Evolutionary conservation across 306 rosid genomes (phyloP).

Genomic region (Lablab purpureus): DNA sequence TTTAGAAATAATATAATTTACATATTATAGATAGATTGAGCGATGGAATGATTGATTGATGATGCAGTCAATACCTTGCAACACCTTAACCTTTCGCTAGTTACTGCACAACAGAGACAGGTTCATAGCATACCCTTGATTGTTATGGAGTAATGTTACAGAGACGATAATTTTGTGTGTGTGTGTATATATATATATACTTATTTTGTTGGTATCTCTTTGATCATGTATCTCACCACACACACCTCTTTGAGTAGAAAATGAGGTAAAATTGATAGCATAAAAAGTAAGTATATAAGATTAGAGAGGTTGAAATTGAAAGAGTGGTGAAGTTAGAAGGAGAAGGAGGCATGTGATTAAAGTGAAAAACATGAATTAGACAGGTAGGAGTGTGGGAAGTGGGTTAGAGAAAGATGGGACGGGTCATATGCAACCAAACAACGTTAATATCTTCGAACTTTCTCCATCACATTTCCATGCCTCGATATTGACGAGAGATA

Average conservation of each 20-base stretch:
- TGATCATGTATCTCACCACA: too few relatives aligned
- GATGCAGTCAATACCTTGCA: background rate
- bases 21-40: background rate
- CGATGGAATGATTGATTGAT: background rate
- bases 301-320: background rate
- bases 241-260: too few relatives aligned
- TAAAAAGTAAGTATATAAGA: background rate
- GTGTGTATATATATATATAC: too few relatives aligned
- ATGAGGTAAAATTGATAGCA: background rate
- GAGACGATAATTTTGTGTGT: too few relatives aligned
- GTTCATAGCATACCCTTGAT: background rate
- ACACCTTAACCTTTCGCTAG: background rate
- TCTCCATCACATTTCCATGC: conserved; percentile 46
- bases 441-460: conserved; percentile 60
- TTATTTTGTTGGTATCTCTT: too few relatives aligned
- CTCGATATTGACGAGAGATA: conserved; percentile 38
- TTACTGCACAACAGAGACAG: background rate
- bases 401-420: conserved; percentile 46
- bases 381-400: background rate
- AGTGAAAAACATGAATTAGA: background rate
- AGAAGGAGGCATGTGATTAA: conserved; percentile 1
- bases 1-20: background rate
- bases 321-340: background rate
- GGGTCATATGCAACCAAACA: conserved; percentile 37
- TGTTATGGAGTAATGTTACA: too few relatives aligned